These are phyloP conservation scores for Cryptococcus sp. DNA, from an alignment of 1,284 basidiomycete genomes.

Conservation along the genomic window DNA sequence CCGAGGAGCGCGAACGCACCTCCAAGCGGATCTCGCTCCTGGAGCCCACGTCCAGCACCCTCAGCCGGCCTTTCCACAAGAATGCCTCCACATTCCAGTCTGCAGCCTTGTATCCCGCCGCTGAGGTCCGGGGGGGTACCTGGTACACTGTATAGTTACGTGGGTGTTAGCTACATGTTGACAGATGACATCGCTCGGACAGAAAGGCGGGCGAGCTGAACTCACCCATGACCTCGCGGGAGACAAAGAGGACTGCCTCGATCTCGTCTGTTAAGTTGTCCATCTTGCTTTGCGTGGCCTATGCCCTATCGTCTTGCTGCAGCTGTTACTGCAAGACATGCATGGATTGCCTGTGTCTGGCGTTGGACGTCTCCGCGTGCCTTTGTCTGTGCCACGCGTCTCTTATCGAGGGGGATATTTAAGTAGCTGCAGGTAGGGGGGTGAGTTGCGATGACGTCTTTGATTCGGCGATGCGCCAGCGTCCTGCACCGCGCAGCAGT, in stretches of 20 bases:
- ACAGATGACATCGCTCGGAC: background rate
- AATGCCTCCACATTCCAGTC: slow-evolving; percentile 50
- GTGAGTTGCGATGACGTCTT: background rate
- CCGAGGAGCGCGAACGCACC: slow-evolving; percentile 26
- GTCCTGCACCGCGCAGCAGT: background rate
- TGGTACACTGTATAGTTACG: slow-evolving; percentile 44
- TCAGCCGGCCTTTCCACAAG: slow-evolving; percentile 50
- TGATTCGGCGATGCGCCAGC: too few species aligned
- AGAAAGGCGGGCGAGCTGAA: background rate
- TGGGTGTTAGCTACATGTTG: background rate
- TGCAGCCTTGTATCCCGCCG: slow-evolving; percentile 49
- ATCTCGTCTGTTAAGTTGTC: slow-evolving; percentile 47
- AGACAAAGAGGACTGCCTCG: slow-evolving; percentile 49
- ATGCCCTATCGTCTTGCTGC: background rate
- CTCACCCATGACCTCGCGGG: slow-evolving; percentile 50
- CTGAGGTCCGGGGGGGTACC: slow-evolving; percentile 48
- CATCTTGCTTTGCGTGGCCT: slow-evolving; percentile 18
- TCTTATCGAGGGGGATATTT: too few species aligned
- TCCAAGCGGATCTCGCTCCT: slow-evolving; percentile 48
- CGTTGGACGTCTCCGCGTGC: too few species aligned
- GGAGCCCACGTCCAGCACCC: slow-evolving; percentile 45
- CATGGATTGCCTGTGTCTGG: too few species aligned
- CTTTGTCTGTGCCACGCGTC: too few species aligned
- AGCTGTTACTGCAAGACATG: too few species aligned
- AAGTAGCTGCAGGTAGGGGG: background rate